Conservation (phyloP, 805 yeast species). For the Saccharomycopsis sp. region DNA sequence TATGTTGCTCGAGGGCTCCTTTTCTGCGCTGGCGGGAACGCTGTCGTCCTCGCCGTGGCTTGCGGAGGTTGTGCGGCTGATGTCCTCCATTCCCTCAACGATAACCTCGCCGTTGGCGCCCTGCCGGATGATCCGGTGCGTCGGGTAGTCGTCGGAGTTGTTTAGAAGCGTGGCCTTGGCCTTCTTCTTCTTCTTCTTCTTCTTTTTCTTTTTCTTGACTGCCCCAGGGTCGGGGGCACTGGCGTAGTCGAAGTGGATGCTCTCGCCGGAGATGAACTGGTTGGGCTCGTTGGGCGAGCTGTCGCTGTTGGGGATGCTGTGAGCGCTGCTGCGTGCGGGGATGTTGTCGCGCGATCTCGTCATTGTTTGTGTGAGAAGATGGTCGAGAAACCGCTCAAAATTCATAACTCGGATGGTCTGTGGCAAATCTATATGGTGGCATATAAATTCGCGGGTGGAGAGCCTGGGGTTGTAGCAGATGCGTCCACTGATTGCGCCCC, state of each 20-base stretch:
- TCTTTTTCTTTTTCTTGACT: slow-evolving; percentile 26
- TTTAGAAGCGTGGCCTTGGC: too few species aligned
- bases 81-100: slow-evolving; percentile 14
- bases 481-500: neutral
- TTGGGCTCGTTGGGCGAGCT: slow-evolving; percentile 6
- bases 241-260: slow-evolving; percentile 24
- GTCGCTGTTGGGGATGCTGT: neutral
- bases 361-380: neutral
- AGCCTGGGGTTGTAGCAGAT: neutral
- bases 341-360: neutral
- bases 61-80: neutral
- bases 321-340: too few species aligned
- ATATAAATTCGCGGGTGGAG: neutral
- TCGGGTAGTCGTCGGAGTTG: slow-evolving; percentile 15
- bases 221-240: slow-evolving; percentile 7
- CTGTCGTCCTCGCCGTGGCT: neutral
- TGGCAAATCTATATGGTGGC: neutral
- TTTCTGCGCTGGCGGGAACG: too few species aligned
- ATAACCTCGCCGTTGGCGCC: slow-evolving; percentile 20
- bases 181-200: slow-evolving; percentile 22
- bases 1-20: neutral
- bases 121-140: slow-evolving; percentile 13
- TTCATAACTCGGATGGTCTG: neutral
- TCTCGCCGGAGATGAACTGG: slow-evolving; percentile 23
- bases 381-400: neutral